Base-by-base conservation (phyloP, 176 grass and related monocot species). In the Triticum turgidum region DNA sequence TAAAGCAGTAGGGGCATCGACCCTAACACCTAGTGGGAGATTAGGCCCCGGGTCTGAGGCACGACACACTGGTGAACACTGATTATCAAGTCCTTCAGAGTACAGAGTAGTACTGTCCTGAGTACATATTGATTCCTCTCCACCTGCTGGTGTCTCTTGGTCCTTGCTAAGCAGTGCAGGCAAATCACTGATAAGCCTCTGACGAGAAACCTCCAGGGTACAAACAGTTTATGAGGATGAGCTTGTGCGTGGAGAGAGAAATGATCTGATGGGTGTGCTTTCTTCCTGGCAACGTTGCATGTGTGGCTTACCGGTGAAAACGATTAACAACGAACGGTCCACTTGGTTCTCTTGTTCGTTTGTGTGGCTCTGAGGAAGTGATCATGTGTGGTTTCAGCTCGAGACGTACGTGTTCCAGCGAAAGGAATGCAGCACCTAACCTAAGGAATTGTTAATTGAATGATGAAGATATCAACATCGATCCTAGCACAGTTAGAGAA, bases 371-470 rank as follows among this genome's bases (percentile, higher is more conserved):
- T 21, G 41, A 64, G n/a, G 65, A 42, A 17, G n/a, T 65, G 51
- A 84, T 65, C 68, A 45, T 17, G 18, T 24, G 65, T 17, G 44
- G 45, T 29, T n/a, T 61, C 73, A 78, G 35, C 14, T 38, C 73
- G 51, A 37, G 66, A 41, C 45, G 14, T 38, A 47, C 17, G 21
- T 82, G 70, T 49, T 63, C 20, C 1, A 45, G 41, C 7, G 88
- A 86, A 76, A 89, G 83, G 78, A 86, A 86, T 62, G 78, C 88
- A 77, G 27, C 70, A 81, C 88, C 88, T 38, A 86, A 89, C 87
- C 45, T 8, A 74, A 30, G 59, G 22, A 66, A 74, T 58, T 33
- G 76, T 80, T 85, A 67, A 67, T 21, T 75, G 33, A 21, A 22
- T 85, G 83, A 81, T 27, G 38, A 82, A 85, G 47, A 37, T 69